These are phyloP conservation scores for Cladosporium austrohemisphaericum DNA, from an alignment of 2,329 filamentous ascomycete genomes.

Conservation along the genomic window DNA sequence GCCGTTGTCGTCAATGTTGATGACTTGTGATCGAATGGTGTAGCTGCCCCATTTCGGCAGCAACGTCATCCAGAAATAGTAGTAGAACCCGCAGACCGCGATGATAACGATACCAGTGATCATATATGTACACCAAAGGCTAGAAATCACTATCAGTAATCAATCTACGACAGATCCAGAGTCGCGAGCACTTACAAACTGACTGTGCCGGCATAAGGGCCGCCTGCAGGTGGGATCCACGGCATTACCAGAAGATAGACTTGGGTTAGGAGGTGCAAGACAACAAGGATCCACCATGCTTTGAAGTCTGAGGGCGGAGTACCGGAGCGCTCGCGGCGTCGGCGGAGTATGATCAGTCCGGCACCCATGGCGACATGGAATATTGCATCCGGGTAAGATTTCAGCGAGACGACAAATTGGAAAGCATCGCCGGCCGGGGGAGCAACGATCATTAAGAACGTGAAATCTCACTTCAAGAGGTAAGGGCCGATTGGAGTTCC, in stretches of 20 bases:
- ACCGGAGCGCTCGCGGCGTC: slow-evolving; percentile 49
- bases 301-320: slow-evolving; percentile 51
- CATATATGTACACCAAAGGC: background rate
- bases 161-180: slow-evolving; percentile 71
- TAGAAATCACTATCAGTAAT: slow-evolving; percentile 52
- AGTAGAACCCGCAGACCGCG: slow-evolving; percentile 54
- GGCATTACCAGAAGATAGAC: slow-evolving; percentile 64
- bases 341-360: slow-evolving; percentile 57
- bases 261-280: slow-evolving; percentile 58
- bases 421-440: slow-evolving; percentile 63
- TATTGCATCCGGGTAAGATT: slow-evolving; percentile 55
- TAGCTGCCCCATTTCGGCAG: slow-evolving; percentile 54
- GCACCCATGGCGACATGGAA: slow-evolving; percentile 56
- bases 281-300: slow-evolving; percentile 55
- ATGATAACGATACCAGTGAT: slow-evolving; percentile 54
- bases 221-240: slow-evolving; percentile 64
- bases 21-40: slow-evolving; percentile 50
- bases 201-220: slow-evolving; percentile 59
- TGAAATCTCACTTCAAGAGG: slow-evolving; percentile 54
- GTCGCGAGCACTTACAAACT: slow-evolving; percentile 56
- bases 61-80: slow-evolving; percentile 55
- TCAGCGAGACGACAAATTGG: slow-evolving; percentile 49
- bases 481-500: slow-evolving; percentile 61
- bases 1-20: slow-evolving; percentile 49
- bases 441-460: slow-evolving; percentile 57